Base-by-base conservation (phyloP, 352 stramenopile species). In the Phytophthora agathidicida region DNA sequence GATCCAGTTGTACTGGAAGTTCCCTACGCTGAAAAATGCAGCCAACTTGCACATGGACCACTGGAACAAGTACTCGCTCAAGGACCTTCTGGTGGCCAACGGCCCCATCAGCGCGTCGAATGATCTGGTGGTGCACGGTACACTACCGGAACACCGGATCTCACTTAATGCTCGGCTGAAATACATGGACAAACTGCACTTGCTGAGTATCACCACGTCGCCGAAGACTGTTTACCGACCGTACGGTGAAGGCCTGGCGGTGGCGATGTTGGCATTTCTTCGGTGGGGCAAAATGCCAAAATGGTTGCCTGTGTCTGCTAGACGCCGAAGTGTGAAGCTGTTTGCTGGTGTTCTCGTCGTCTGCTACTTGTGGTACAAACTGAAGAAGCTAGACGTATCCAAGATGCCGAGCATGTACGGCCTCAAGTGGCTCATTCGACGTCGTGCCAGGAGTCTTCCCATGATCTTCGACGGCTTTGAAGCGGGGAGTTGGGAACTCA, bases 131-230 rank as follows among this genome's bases (percentile, higher is more conserved):
- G 45, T 91, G 13, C 83, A 80, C 55, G 67, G 72, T 8, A 79
- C 76, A 6, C 20, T 88, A 14, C 81, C 81, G n/a, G 64, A 73
- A 10, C 49, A 68, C 31, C 66, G 78, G 31, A 65, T 91, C 36
- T 52, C 65, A 26, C 75, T 64, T 41, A 91, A 91, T 22, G 62
- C 65, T 23, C 48, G 70, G 35, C 61, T 91, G 9, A 19, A 73
- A 16, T 55, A 88, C 44, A 88, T 88, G 77, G 74, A 88, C 28
- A 81, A 83, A 55, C 33, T 84, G 24, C 73, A 77, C 39, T 65
- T 91, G 23, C 54, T 91, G 16, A 91, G 81, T 63, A 91, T 93
- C 52, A 73, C 77, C n/a, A 90, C 83, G 27, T 89, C 69, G 0
- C 73, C 80, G 1, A 73, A 71, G 47, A 79, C 57, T 11, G 58